Evolutionary conservation across 371 early-diverging fungal genomes (phyloP), one percentile per base, ranked within the genome.

Genomic region (Apophysomyces ossiformis): DNA sequence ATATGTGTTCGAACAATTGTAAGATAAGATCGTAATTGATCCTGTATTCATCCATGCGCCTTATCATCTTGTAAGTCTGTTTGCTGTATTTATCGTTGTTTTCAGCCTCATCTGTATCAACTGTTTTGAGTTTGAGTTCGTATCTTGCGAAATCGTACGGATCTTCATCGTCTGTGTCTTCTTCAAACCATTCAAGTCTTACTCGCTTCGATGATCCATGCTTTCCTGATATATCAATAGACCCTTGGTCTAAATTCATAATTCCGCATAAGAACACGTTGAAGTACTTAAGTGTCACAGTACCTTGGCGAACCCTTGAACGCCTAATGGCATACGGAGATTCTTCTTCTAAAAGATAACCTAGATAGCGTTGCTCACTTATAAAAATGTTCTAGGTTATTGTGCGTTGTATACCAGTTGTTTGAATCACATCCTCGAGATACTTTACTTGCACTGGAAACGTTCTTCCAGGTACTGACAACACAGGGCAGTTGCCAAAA

Each of bases 381-480:
- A 26, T 26, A 26, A 26, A 26, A 3, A 26, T 26, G 32, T 26
- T 7, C 47, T 18, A 47, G n/a, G n/a, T 8, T 21, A 26, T 26
- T 26, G 32, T 26, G 32, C 32, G 32, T 37, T 62, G 64, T 32
- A 41, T 69, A 76, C 80, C 74, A 9, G 85, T 85, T 4, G 67
- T 68, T 60, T 86, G 81, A 16, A 90, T 69, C 11, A 90, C 87
- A 60, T 96, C 94, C 63, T 96, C 95, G 63, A 95, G 61, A 44
- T 83, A 95, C 15, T 82, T 70, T 7, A 84, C 85, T 43, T 80
- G 76, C 1, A 97, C 96, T 8, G 94, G 95, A 74, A 87, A 95
- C 0, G 90, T 91, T 61, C 91, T 79, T 18, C 96, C 95, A 9
- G 94, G 91, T 8, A 96, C 90, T 36, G 85, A 73, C 0, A 96